Conservation (phyloP, 768 basidiomycete genomes). For the Tylopilus intermedius region DNA sequence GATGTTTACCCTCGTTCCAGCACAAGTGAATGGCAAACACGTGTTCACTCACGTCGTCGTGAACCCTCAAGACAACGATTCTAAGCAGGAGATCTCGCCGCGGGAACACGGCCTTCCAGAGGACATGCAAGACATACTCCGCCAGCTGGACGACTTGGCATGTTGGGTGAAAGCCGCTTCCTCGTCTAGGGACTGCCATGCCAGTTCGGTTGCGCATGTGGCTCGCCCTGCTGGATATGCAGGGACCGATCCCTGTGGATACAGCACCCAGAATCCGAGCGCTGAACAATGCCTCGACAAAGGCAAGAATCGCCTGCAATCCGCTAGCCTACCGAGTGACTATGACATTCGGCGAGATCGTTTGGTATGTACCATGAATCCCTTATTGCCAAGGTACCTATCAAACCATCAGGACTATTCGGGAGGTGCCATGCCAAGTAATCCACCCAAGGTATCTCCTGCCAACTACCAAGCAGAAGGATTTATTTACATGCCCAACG, state of each 20-base stretch:
- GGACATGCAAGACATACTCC: conserved; percentile 26
- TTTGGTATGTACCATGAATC: conserved; percentile 9
- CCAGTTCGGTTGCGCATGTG: neutral
- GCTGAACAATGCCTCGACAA: conserved; percentile 5
- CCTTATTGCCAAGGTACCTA: neutral
- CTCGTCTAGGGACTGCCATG: conserved; percentile 6
- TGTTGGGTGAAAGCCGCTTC: conserved; percentile 23
- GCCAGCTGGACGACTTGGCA: conserved; percentile 27
- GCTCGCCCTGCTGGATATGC: neutral
- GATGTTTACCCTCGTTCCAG: conserved; percentile 14
- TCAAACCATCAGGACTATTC: conserved; percentile 11
- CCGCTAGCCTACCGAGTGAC: conserved; percentile 1
- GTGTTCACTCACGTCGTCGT: conserved; percentile 16
- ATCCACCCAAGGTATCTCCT: neutral
- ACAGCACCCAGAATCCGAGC: neutral
- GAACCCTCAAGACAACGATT: neutral
- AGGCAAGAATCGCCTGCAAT: conserved; percentile 21
- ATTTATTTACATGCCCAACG: conserved; percentile 29
- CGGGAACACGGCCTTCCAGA: conserved; percentile 19
- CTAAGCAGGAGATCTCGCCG: neutral
- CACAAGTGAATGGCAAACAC: conserved; percentile 10
- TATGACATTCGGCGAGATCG: neutral
- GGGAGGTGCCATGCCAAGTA: neutral
- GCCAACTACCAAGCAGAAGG: conserved; percentile 5
- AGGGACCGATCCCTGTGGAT: neutral